Evolutionary conservation across 75 land plant genomes (phyloP).

Genomic region (Cryptomeria japonica): DNA sequence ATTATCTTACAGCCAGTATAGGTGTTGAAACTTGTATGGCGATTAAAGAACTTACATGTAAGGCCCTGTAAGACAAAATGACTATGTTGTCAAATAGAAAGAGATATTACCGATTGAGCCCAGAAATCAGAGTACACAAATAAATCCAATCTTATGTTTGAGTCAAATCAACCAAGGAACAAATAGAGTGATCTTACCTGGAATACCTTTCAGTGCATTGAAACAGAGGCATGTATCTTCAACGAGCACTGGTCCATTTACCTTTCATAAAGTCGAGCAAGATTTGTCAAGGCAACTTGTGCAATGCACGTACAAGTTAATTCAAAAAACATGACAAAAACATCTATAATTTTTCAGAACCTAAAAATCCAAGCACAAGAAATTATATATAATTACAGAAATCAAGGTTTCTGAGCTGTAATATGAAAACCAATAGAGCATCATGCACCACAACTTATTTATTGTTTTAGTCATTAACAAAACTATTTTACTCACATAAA

Average conservation of each 20-base stretch:
- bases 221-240: constrained; percentile 99
- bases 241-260: constrained; percentile 93
- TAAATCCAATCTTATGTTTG: not conserved
- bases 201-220: constrained; percentile 98
- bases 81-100: not conserved
- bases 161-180: not conserved
- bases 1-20: not conserved
- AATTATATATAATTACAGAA: not conserved
- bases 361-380: not conserved
- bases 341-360: not conserved
- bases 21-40: not conserved
- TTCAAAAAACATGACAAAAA: not conserved
- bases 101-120: not conserved
- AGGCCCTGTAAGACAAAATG: constrained; percentile 61
- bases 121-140: not conserved
- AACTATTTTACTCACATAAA: not conserved
- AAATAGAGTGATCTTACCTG: constrained; percentile 47
- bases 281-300: not conserved
- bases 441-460: not conserved
- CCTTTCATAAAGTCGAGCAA: constrained; percentile 39
- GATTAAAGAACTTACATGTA: constrained; percentile 75
- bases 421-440: not conserved
- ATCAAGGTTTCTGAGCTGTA: not conserved
- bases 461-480: not conserved
- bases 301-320: not conserved